Evolutionary conservation across 1,139 yeast species (phyloP), one percentile per base, ranked within the genome.

Genomic region (Blastobotrys buckinghamii): DNA sequence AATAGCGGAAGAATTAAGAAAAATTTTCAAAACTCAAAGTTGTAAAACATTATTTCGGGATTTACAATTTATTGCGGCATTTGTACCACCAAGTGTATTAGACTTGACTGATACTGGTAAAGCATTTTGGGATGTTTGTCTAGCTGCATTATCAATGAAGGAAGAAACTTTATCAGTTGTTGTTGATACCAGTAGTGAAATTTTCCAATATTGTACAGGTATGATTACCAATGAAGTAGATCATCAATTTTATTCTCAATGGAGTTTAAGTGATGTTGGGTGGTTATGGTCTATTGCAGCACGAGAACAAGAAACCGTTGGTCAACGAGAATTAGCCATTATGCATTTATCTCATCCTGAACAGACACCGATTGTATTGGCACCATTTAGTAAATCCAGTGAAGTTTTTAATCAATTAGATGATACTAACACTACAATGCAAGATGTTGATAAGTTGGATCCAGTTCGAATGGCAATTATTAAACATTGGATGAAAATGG

Each of bases 91-190:
- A 4, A 52, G 52, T 12, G 57, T 60, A 26, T 55, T 67, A 34
- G 70, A 66, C 41, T 45, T 58, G 52, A 63, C 65, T 3, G 67
- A 63, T 39, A 54, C 57, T 39, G 69, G 69, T 35, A 63, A 63
- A 49, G 66, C 68, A 13, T 68, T 68, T 47, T 66, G 69, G 65
- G 71, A 67, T 44, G 70, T 67, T 33, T 61, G 67, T 36, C 58
- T 65, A 40, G 72, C 70, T 1, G 70, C 70, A 1, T 50, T 59
- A 44, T 61, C 67, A 13, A 55, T 67, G 39, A 59, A 67, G 47
- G 67, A 65, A 35, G 66, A 65, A 34, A 63, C 61, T 3, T 53
- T 67, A 20, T 53, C 55, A 20, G 50, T 61, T 22, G 54, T 67
- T 39, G 64, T 62, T 34, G 65, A 63, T 30, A 55, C 61, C 6